Conservation (phyloP, 495 filamentous ascomycete genomes). For the Penicillium angulare region DNA sequence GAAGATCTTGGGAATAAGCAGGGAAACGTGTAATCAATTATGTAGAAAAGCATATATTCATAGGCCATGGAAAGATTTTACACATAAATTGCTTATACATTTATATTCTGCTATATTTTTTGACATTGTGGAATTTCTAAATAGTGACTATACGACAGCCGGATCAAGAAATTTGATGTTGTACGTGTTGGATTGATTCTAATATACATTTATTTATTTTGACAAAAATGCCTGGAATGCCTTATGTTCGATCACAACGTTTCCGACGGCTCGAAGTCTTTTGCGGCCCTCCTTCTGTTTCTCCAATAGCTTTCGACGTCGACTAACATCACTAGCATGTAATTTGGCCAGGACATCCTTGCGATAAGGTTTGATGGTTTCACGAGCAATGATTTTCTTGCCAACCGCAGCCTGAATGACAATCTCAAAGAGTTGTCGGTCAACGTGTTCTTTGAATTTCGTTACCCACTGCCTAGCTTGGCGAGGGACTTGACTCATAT, state of each 20-base stretch:
- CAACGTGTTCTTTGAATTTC: constrained; percentile 96
- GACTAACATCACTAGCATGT: constrained; percentile 82
- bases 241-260: constrained; percentile 89
- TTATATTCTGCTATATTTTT: too few relatives aligned
- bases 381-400: constrained; percentile 79
- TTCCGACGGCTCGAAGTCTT: constrained; percentile 66
- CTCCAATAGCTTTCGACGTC: constrained; percentile 84
- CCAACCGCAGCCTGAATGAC: constrained; percentile 91
- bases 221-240: constrained; percentile 89
- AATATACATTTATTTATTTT: constrained; percentile 43
- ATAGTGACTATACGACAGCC: not conserved
- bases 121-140: too few relatives aligned
- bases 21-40: too few relatives aligned
- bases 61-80: too few relatives aligned
- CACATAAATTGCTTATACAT: too few relatives aligned
- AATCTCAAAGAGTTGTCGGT: constrained; percentile 94
- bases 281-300: constrained; percentile 97
- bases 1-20: not conserved
- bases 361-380: constrained; percentile 94
- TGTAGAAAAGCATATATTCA: too few relatives aligned
- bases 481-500: constrained; percentile 71
- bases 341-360: constrained; percentile 94
- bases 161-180: not conserved
- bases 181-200: constrained; percentile 10
- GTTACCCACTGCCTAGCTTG: constrained; percentile 84